phyloP scores from a whole-genome alignment of 2,329 filamentous ascomycete genomes.

The Leptodontidium sp. region DNA sequence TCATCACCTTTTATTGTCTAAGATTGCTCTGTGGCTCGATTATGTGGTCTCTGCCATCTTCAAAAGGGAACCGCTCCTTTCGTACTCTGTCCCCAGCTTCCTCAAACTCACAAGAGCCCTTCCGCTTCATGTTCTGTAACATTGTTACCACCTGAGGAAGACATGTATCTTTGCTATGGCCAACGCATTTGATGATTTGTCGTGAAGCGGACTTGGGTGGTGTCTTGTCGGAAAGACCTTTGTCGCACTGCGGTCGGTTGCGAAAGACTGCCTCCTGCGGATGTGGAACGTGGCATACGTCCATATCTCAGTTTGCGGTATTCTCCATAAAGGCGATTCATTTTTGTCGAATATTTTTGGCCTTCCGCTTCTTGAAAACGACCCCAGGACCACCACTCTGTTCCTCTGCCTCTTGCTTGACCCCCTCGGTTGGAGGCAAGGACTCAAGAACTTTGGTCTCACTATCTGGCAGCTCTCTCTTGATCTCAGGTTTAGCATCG shows the following conservation, averaged over 20 bases:
- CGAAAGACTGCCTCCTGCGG: background rate
- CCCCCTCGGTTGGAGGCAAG: slow-evolving; percentile 38
- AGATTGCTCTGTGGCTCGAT: no score
- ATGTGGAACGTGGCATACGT: background rate
- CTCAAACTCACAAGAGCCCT: no score
- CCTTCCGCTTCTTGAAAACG: slow-evolving; percentile 83
- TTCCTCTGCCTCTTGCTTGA: slow-evolving; percentile 44
- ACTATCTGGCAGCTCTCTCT: slow-evolving; percentile 41
- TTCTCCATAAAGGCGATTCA: slow-evolving; percentile 42
- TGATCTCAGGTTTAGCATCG: slow-evolving; percentile 32
- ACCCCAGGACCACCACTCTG: slow-evolving; percentile 55
- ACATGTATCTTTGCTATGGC: no score
- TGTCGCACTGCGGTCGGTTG: background rate
- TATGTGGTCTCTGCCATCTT: no score
- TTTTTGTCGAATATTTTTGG: slow-evolving; percentile 69
- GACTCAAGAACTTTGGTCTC: slow-evolving; percentile 48
- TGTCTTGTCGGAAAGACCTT: no score
- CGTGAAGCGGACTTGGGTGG: no score
- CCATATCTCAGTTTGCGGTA: background rate
- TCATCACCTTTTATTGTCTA: no score
- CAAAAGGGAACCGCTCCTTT: no score
- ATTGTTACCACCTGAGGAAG: no score
- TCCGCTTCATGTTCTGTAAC: no score
- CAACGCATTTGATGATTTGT: no score
- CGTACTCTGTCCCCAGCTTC: no score